Evolutionary conservation across 148 eudicot species (phyloP).

Genomic region (Heliosperma pusillum): DNA sequence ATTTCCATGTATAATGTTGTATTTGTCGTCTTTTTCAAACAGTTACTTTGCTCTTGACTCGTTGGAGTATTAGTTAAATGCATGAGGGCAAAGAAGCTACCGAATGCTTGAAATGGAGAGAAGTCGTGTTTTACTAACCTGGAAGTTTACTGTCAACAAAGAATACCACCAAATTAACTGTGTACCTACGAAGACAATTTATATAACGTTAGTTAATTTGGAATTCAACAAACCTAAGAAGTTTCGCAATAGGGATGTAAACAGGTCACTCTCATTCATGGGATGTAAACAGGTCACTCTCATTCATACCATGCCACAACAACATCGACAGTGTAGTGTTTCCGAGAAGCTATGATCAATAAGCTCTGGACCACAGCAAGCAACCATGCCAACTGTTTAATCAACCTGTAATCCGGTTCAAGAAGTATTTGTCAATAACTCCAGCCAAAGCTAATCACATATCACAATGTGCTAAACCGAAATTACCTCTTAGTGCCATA

Average conservation of each 20-base stretch:
- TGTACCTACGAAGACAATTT: constrained; percentile 55
- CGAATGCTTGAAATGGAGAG: background rate
- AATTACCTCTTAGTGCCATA: constrained; percentile 78
- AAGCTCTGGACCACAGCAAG: constrained; percentile 73
- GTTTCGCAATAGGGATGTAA: background rate
- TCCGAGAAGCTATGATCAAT: constrained; percentile 91
- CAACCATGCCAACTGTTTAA: constrained; percentile 85
- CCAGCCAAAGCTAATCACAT: background rate
- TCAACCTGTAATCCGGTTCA: constrained; percentile 42
- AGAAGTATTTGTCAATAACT: background rate
- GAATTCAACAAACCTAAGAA: background rate
- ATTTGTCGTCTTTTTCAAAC: too few species aligned
- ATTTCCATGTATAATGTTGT: too few species aligned
- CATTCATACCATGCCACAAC: constrained; percentile 74
- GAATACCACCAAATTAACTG: constrained; percentile 89
- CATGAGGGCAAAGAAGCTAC: background rate
- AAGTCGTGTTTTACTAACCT: constrained; percentile 39
- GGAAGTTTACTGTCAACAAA: constrained; percentile 78
- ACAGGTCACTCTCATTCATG: too few species aligned
- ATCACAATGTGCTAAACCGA: background rate
- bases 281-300: background rate
- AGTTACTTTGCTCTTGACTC: too few species aligned
- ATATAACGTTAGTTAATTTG: constrained; percentile 3
- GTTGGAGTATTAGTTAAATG: too few species aligned
- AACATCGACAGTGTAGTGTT: constrained; percentile 93